Conservation (phyloP, 371 early-diverging fungal genomes). For the Rhizopus delemar region DNA sequence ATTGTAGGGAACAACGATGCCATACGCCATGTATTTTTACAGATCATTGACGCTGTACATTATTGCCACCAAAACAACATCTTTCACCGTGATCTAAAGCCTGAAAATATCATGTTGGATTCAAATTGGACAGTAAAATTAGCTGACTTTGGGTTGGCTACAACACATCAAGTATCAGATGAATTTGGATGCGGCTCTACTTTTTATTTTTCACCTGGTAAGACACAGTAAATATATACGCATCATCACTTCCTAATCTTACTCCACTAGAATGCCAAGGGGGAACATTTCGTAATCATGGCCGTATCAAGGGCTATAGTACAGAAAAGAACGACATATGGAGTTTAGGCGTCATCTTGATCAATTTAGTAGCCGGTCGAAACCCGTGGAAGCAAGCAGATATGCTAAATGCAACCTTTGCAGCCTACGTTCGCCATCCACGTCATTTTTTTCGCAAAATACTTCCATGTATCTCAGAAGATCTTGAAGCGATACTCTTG, state of each 20-base stretch:
- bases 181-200: slow-evolving; percentile 85
- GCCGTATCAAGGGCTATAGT: slow-evolving; percentile 55
- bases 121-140: slow-evolving; percentile 55
- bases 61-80: slow-evolving; percentile 79
- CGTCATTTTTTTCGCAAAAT: slow-evolving; percentile 63
- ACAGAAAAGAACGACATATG: slow-evolving; percentile 83
- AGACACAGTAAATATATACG: slow-evolving; percentile 1
- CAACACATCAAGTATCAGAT: slow-evolving; percentile 61
- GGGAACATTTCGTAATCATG: slow-evolving; percentile 37
- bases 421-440: slow-evolving; percentile 62
- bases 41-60: slow-evolving; percentile 80
- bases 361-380: slow-evolving; percentile 74
- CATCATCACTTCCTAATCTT: slow-evolving; percentile 7
- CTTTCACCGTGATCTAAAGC: slow-evolving; percentile 90
- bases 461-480: slow-evolving; percentile 66
- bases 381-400: slow-evolving; percentile 85
- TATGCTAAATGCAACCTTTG: slow-evolving; percentile 68
- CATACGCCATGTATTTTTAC: slow-evolving; percentile 74
- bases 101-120: slow-evolving; percentile 85
- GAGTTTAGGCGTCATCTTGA: slow-evolving; percentile 81
- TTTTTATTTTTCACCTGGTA: slow-evolving; percentile 90
- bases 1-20: slow-evolving; percentile 61
- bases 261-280: slow-evolving; percentile 70
- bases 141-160: slow-evolving; percentile 82
- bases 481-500: slow-evolving; percentile 69